Evolutionary conservation across 2,329 filamentous ascomycete genomes (phyloP), one percentile per base, ranked within the genome.

Genomic region (Hansfordia pulvinata): DNA sequence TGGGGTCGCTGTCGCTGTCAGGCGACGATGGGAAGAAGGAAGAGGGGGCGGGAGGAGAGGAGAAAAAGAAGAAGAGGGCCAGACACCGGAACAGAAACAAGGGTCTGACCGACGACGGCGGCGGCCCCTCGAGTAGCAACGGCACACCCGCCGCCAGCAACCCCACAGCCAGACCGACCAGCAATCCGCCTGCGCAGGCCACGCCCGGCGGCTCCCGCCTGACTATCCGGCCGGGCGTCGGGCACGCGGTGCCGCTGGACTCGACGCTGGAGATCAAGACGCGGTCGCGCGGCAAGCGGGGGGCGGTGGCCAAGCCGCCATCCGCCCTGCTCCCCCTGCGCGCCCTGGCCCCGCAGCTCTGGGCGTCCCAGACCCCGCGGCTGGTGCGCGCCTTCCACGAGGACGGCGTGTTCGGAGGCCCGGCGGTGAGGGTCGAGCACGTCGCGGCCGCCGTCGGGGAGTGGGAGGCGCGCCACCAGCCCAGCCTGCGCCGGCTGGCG

Each of bases 201-300:
- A 34, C 26, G 6, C 14, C 26, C 26, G 23, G 27, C 20, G 17
- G 27, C 14, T 47, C 49, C 4, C 46, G 36, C 28, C 36, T 56
- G 29, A 35, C 11, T 6, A 40, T 58, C 21, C 37, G 36, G 32
- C n/a, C n/a, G n/a, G 30, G 39, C 25, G 38, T 45, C 28, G 57
- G 54, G 8, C 20, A 40, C 11, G 8, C 14, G 10, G 41, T 56
- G 3, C 41, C 48, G n/a, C 37, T 46, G 6, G 35, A 44, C 18
- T 53, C 49, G 18, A 59, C 46, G 4, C 38, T 63, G 8, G 55
- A 62, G 35, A 53, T 64, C 42, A 63, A 62, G 41, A 62, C 56
- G 6, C 49, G 53, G 2, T n/a, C n/a, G n/a, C n/a, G n/a, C n/a
- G n/a, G n/a, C n/a, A n/a, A n/a, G n/a, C n/a, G n/a, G n/a, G n/a